phyloP scores from a whole-genome alignment of 2,329 filamentous ascomycete species.

The Sporothrix protearum region DNA sequence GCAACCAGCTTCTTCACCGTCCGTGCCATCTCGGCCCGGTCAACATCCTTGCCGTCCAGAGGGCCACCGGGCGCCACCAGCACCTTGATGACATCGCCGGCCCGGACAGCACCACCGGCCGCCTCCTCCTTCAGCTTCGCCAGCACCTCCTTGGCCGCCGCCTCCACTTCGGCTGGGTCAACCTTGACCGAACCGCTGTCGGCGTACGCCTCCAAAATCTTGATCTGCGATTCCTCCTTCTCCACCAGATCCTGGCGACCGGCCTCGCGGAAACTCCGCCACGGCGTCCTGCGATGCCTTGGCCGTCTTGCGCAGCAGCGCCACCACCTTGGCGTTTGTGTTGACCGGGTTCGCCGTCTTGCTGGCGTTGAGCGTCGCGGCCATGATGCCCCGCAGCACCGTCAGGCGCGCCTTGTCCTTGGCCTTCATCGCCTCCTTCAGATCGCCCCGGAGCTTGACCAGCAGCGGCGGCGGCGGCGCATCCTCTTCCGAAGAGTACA shows the following conservation, averaged over 20 bases:
- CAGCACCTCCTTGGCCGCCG: slow-evolving; percentile 51
- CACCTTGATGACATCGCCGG: slow-evolving; percentile 63
- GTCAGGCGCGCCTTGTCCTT: slow-evolving; percentile 63
- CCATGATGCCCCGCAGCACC: slow-evolving; percentile 65
- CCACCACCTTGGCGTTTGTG: slow-evolving; percentile 66
- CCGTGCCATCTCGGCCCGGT: slow-evolving; percentile 58
- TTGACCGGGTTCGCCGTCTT: slow-evolving; percentile 68
- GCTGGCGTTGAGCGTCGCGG: slow-evolving; percentile 69
- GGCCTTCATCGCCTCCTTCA: slow-evolving; percentile 63
- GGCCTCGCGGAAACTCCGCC: slow-evolving; percentile 62
- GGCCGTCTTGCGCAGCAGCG: slow-evolving; percentile 62
- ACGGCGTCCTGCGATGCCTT: slow-evolving; percentile 56
- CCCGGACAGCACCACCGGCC: slow-evolving; percentile 33
- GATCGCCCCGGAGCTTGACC: slow-evolving; percentile 55
- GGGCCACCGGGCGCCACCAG: slow-evolving; percentile 49
- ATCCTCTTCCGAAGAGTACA: slow-evolving; percentile 38
- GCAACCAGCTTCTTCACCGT: slow-evolving; percentile 53
- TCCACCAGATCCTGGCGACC: slow-evolving; percentile 65
- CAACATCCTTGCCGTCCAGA: slow-evolving; percentile 61
- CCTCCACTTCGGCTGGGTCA: slow-evolving; percentile 55
- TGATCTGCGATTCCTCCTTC: slow-evolving; percentile 65
- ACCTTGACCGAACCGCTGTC: slow-evolving; percentile 58
- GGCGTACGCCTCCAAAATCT: slow-evolving; percentile 63
- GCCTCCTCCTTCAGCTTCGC: slow-evolving; percentile 46
- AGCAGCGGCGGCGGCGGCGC: slow-evolving; percentile 45